Evolutionary conservation across 305 asterid species (phyloP).

Genomic region (Ruellia speciosa): DNA sequence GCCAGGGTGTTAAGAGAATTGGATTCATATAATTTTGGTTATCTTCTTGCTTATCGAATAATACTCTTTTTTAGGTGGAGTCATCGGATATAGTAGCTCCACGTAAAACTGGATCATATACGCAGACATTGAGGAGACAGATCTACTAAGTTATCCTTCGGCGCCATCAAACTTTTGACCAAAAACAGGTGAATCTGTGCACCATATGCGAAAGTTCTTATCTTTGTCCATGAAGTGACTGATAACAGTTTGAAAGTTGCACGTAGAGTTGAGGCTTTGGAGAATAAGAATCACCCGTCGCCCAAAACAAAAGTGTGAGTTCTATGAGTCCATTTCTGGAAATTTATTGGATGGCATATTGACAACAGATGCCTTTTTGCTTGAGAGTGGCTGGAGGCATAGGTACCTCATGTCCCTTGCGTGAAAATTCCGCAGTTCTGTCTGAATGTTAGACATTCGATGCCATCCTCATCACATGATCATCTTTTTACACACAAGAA

Average conservation of each 20-base stretch:
- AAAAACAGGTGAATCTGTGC: no score
- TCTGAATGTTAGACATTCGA: neutral
- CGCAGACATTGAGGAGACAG: no score
- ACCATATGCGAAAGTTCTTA: no score
- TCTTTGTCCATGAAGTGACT: no score
- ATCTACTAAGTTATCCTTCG: no score
- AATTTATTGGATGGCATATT: neutral
- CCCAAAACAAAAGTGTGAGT: neutral
- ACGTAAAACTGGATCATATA: no score
- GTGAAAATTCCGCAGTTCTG: conserved; percentile 4
- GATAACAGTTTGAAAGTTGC: neutral
- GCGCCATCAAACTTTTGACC: no score
- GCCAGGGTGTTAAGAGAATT: neutral
- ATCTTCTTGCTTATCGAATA: neutral
- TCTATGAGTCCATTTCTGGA: neutral
- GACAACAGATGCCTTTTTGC: conserved; percentile 1
- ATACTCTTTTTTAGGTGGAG: neutral
- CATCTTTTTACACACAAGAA: neutral
- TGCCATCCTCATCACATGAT: neutral
- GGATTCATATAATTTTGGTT: neutral
- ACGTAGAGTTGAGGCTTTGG: neutral
- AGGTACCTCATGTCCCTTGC: neutral
- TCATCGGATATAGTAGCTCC: neutral
- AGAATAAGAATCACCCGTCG: neutral
- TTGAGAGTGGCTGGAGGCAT: neutral